Percentiles rank a stretch among this genome's conserved stretches.
Conservation (phyloP, 768 basidiomycete species). For the Russula sp. region DNA sequence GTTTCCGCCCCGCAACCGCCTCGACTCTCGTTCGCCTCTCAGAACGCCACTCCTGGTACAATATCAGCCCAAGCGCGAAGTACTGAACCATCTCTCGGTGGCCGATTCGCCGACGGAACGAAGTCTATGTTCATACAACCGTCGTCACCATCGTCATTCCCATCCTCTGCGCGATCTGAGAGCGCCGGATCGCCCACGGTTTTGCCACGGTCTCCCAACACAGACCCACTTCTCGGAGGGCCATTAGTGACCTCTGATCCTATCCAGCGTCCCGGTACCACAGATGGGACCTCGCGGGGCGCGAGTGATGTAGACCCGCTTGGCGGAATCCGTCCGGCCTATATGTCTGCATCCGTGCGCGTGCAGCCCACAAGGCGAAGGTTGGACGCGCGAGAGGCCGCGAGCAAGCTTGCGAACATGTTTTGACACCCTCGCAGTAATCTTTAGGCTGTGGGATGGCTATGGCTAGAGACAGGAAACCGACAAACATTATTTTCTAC, state of each 20-base stretch:
- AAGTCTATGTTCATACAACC: conserved; percentile 74
- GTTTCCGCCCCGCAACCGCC: not conserved
- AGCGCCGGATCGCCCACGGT: not conserved
- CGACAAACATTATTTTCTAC: conserved; percentile 4
- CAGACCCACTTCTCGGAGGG: conserved; percentile 19
- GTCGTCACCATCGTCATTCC: conserved; percentile 30
- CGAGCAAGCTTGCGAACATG: conserved; percentile 87
- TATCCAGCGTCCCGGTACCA: conserved; percentile 15
- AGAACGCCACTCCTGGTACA: conserved; percentile 26
- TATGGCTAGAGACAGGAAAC: not conserved
- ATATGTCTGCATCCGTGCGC: conserved; percentile 68
- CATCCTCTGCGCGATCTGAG: not conserved
- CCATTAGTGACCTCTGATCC: conserved; percentile 16
- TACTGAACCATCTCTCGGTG: conserved; percentile 50
- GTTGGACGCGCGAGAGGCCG: conserved; percentile 79
- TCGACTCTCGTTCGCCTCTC: conserved; percentile 29
- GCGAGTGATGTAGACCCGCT: conserved; percentile 50
- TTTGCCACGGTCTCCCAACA: not conserved
- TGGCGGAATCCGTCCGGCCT: conserved; percentile 49
- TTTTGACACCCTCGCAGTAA: conserved; percentile 37
- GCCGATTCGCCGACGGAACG: conserved; percentile 65
- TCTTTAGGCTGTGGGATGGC: not conserved
- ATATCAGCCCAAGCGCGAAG: conserved; percentile 26
- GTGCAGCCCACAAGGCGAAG: conserved; percentile 63
- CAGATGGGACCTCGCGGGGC: conserved; percentile 13